Percentiles rank a stretch among this genome's conserved stretches.
Evolutionary conservation across 805 yeast species (phyloP).

Genomic region (Groenewaldozyma salmanticensis): DNA sequence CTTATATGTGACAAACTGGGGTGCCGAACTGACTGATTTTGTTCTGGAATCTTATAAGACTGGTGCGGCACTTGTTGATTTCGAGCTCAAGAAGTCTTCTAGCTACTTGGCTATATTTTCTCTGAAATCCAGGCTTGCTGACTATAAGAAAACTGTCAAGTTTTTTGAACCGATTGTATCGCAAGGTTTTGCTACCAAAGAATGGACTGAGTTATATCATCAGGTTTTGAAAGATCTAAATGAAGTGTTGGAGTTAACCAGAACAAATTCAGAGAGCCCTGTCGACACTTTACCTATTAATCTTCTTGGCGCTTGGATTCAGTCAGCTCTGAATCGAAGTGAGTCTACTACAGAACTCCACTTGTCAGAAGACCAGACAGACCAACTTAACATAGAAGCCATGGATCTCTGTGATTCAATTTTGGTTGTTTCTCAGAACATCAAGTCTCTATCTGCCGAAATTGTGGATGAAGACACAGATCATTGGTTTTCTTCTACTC

Average conservation of each 20-base stretch:
- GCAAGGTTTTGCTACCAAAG: conserved; percentile 58
- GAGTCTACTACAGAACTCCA: no score
- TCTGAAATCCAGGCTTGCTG: no score
- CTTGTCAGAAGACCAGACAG: no score
- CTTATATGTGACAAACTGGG: no score
- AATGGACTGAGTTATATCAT: neutral
- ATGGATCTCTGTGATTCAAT: conserved; percentile 53
- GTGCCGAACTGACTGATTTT: no score
- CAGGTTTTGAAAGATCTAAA: neutral
- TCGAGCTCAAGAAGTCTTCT: conserved; percentile 1
- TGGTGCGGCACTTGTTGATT: neutral
- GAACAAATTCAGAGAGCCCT: no score
- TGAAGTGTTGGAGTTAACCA: no score
- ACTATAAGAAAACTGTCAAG: conserved; percentile 45
- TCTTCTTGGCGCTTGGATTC: neutral
- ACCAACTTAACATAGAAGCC: no score
- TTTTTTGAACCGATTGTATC: conserved; percentile 66
- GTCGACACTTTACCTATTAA: neutral
- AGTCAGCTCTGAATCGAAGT: no score
- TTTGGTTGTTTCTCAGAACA: conserved; percentile 57
- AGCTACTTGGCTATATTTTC: no score
- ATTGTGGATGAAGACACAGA: conserved; percentile 43
- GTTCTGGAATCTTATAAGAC: no score
- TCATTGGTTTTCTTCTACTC: conserved; percentile 53
- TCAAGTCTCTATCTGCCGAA: conserved; percentile 27